Evolutionary conservation across 2,329 filamentous ascomycete genomes (phyloP), one percentile per base, ranked within the genome.

Genomic region (Metarhizium robertsii): DNA sequence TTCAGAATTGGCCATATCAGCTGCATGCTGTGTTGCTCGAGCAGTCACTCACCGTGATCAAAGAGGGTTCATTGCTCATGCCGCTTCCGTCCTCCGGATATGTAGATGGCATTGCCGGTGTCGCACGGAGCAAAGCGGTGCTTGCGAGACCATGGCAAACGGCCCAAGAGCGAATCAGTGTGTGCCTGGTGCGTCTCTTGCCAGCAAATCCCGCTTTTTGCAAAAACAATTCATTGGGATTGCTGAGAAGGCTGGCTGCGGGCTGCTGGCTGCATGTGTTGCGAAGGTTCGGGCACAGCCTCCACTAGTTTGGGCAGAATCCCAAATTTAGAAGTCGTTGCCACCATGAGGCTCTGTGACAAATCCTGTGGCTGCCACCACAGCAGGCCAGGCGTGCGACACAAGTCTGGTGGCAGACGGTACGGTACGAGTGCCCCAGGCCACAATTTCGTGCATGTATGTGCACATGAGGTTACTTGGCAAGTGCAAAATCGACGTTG

Each of bases 271-370:
- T 25, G 25, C 25, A 25, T 25, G 25, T 25, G 47, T 14, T 34
- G 47, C 38, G 13, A 16, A 51, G 29, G 30, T 16, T 46, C 25
- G 7, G 46, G 34, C 55, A 52, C 55, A 54, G 52, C 55, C 55
- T 54, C 53, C 49, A 38, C 47, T 54, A 51, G 55, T 14, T 20
- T 40, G 53, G 49, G 42, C 46, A 30, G 46, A 34, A n/a, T 46
- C 11, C 54, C 52, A 53, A 53, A 53, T 53, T 50, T 56, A 56
- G 54, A 56, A 53, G 47, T 29, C 13, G 42, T 48, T 45, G 52
- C 52, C 52, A 45, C 52, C 53, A 50, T 34, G 32, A 34, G 32
- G 32, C 32, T 34, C 32, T 25, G 25, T 4, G 25, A 25, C 25
- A 25, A 25, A 25, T 25, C 25, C 25, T 25, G 25, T 34, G 32